Conservation (phyloP, 2,329 filamentous ascomycete genomes). For the Neobulgaria alba region DNA sequence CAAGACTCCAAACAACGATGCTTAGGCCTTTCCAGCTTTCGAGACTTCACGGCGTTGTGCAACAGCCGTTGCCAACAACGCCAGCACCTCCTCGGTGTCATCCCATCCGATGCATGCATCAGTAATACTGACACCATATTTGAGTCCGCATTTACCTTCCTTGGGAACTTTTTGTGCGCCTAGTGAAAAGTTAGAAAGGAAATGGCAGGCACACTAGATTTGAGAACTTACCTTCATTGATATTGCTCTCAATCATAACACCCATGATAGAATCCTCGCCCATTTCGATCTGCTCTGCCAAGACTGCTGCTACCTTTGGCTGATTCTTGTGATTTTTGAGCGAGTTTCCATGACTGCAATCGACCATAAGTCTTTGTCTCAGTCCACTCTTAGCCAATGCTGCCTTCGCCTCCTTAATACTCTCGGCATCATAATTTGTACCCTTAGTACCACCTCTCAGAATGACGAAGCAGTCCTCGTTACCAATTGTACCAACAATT, state of each 20-base stretch:
- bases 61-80: slow-evolving; percentile 70
- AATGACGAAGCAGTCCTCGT: slow-evolving; percentile 96
- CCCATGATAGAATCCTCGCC: slow-evolving; percentile 85
- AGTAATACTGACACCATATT: slow-evolving; percentile 94
- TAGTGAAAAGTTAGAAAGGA: slow-evolving; percentile 28
- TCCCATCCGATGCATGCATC: slow-evolving; percentile 96
- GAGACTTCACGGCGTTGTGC: slow-evolving; percentile 30
- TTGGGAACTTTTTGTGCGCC: slow-evolving; percentile 85
- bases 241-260: slow-evolving; percentile 98
- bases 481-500: slow-evolving; percentile 88
- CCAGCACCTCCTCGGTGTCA: slow-evolving; percentile 73
- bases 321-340: slow-evolving; percentile 96
- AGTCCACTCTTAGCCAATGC: slow-evolving; percentile 68
- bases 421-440: slow-evolving; percentile 85
- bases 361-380: slow-evolving; percentile 80
- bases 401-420: slow-evolving; percentile 74
- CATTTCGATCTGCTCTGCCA: slow-evolving; percentile 76
- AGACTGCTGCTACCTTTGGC: slow-evolving; percentile 74
- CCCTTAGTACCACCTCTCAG: slow-evolving; percentile 86
- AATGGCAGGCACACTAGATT: not conserved
- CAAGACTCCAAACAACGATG: no score
- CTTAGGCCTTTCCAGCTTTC: not conserved
- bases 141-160: slow-evolving; percentile 74
- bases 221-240: slow-evolving; percentile 64
- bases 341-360: slow-evolving; percentile 96